Percentiles rank a stretch among this genome's conserved stretches.
These are phyloP conservation scores for Gardenia jasminoides DNA, from an alignment of 257 asterid genomes.

Conservation along the genomic window DNA sequence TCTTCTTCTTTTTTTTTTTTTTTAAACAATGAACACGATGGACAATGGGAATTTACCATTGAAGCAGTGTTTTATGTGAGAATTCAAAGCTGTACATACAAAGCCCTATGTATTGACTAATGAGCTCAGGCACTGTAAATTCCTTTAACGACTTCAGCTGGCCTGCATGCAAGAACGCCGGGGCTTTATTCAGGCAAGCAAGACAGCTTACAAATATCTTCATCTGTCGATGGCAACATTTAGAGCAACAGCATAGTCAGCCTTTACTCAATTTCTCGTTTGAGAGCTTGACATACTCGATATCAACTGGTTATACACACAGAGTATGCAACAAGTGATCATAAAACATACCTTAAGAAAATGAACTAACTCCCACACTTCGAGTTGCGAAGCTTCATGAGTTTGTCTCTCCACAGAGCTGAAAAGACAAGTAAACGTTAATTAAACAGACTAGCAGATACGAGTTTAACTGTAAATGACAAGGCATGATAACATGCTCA, in stretches of 20 bases:
- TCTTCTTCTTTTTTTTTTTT: too few relatives aligned
- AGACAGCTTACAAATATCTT: conserved; percentile 9
- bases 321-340: background rate
- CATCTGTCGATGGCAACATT: conserved; percentile 12
- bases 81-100: conserved; percentile 9
- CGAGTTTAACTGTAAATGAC: background rate
- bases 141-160: background rate
- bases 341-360: background rate
- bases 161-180: background rate
- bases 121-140: conserved; percentile 3
- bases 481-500: background rate
- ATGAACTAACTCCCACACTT: conserved; percentile 16
- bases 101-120: background rate
- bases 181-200: background rate
- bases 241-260: background rate
- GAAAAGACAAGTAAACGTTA: conserved; percentile 7
- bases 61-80: background rate
- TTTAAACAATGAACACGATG: background rate
- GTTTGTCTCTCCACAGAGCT: conserved; percentile 44
- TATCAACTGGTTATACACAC: background rate
- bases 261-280: background rate
- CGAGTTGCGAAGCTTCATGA: conserved; percentile 32
- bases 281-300: background rate
- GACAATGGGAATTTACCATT: conserved; percentile 2
- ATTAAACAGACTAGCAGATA: background rate